Conservation (phyloP, 176 grass and related monocot species). For the Rhynchospora breviuscula region DNA sequence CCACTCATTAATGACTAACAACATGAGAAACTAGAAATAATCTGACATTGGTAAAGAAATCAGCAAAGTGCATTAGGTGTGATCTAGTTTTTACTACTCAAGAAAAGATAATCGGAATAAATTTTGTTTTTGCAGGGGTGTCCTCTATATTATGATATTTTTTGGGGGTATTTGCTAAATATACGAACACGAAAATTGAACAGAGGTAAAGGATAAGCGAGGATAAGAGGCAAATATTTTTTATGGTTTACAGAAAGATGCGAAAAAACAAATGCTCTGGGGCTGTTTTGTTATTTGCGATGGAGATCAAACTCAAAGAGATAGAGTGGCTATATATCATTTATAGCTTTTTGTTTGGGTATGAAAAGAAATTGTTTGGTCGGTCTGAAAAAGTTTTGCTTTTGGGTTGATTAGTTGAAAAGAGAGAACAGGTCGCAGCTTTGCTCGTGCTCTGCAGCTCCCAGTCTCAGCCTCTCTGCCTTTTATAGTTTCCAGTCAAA, state of each 20-base stretch:
- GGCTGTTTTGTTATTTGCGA: neutral
- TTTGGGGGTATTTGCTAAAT: neutral
- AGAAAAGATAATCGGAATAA: neutral
- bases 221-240: too few relatives aligned
- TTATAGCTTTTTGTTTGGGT: neutral
- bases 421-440: neutral
- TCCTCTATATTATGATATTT: neutral
- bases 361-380: neutral
- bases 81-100: neutral
- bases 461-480: neutral
- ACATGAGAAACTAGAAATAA: neutral
- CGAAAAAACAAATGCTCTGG: neutral
- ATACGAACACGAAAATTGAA: neutral
- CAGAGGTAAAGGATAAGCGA: neutral
- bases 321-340: neutral
- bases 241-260: too few relatives aligned
- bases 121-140: neutral
- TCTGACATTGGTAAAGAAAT: neutral
- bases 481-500: neutral
- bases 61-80: neutral
- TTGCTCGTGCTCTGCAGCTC: constrained; percentile 2
- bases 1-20: neutral
- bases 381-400: neutral
- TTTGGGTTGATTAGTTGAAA: neutral
- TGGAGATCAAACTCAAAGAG: neutral